phyloP scores from a whole-genome alignment of 2,329 filamentous ascomycete genomes.

The Mollisiaceae sp. region DNA sequence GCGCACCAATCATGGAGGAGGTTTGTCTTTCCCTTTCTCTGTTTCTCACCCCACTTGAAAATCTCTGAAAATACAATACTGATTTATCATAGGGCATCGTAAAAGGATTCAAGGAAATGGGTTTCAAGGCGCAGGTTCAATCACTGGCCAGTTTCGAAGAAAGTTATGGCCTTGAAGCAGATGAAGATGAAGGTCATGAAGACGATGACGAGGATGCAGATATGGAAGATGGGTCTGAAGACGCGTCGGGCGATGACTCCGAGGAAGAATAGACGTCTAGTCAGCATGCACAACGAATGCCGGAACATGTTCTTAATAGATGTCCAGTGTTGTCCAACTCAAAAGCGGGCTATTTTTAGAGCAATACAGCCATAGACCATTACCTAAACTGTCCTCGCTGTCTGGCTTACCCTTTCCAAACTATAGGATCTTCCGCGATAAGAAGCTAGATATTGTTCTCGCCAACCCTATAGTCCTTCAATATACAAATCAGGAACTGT shows the following conservation, averaged over 20 bases:
- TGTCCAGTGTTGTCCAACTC: too few relatives aligned
- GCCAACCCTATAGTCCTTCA: too few relatives aligned
- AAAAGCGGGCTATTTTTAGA: too few relatives aligned
- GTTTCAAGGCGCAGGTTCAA: constrained; percentile 79
- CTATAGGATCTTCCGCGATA: too few relatives aligned
- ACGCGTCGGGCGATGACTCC: constrained; percentile 11
- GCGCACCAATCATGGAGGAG: constrained; percentile 83
- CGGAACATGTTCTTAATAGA: too few relatives aligned
- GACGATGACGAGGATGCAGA: constrained; percentile 38
- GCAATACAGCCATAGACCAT: too few relatives aligned
- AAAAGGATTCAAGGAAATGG: constrained; percentile 73
- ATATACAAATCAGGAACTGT: too few relatives aligned
- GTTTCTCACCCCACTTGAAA: too few relatives aligned
- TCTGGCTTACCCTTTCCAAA: too few relatives aligned
- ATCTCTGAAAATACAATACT: background rate
- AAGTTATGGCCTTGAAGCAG: constrained; percentile 79
- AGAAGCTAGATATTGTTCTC: too few relatives aligned
- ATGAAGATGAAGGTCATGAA: constrained; percentile 55
- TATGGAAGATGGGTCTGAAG: constrained; percentile 10
- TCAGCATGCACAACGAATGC: too few relatives aligned
- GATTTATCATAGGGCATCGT: constrained; percentile 65
- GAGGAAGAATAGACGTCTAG: background rate
- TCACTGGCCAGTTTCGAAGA: constrained; percentile 83
- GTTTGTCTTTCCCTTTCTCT: constrained; percentile 55
- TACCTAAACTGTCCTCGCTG: too few relatives aligned